phyloP scores from a whole-genome alignment of 1,284 basidiomycete genomes.

The Puccinia horiana region DNA sequence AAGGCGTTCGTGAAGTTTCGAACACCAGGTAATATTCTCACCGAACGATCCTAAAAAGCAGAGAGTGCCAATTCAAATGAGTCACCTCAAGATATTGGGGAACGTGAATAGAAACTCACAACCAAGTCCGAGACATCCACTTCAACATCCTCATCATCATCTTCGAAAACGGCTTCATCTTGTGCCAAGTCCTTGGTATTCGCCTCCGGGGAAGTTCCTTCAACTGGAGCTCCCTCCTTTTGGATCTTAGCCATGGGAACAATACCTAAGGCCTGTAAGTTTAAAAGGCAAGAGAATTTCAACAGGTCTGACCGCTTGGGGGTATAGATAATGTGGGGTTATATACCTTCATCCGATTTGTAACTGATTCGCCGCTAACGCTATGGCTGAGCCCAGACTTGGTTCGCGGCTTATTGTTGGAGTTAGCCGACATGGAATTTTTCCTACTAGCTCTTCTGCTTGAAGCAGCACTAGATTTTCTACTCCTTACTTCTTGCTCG shows the following conservation, averaged over 20 bases:
- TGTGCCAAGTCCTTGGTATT: slow-evolving; percentile 55
- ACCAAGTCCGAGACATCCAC: slow-evolving; percentile 64
- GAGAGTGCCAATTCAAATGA: slow-evolving; percentile 51
- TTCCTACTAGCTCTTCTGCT: slow-evolving; percentile 50
- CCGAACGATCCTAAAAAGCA: slow-evolving; percentile 56
- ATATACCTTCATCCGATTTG: slow-evolving; percentile 56
- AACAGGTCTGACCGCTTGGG: slow-evolving; percentile 38
- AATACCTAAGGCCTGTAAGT: too few relatives aligned
- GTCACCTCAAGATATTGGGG: background rate
- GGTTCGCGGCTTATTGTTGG: slow-evolving; percentile 24
- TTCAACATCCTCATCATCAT: slow-evolving; percentile 60
- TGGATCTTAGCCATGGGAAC: too few relatives aligned
- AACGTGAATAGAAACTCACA: slow-evolving; percentile 42
- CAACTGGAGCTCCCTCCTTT: background rate
- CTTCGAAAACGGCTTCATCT: slow-evolving; percentile 62
- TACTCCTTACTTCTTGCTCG: slow-evolving; percentile 53
- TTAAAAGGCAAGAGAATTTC: too few relatives aligned
- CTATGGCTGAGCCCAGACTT: slow-evolving; percentile 51
- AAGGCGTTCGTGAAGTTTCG: slow-evolving; percentile 69
- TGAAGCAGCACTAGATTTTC: slow-evolving; percentile 50
- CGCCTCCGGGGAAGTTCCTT: slow-evolving; percentile 53
- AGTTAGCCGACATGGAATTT: slow-evolving; percentile 49
- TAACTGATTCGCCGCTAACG: slow-evolving; percentile 51
- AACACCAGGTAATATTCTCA: slow-evolving; percentile 74
- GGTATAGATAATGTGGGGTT: slow-evolving; percentile 1